Evolutionary conservation across 805 yeast genomes (phyloP), one percentile per base, ranked within the genome.

Genomic region (Candida succiphila): DNA sequence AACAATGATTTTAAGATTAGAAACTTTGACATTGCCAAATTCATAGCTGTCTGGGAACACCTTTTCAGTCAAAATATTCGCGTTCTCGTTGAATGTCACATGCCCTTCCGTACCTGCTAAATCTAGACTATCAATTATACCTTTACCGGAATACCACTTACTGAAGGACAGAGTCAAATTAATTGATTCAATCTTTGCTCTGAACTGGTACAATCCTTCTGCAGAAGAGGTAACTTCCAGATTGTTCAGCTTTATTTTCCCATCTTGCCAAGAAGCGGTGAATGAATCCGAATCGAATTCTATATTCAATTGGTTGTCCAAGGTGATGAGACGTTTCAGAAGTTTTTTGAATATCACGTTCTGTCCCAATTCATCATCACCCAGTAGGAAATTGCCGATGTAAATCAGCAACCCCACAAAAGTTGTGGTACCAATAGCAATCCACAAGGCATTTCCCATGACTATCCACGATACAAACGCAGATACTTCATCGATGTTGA

Each of bases 401-500:
- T 71, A 69, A 46, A 72, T 58, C 6, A 65, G 39, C 22, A 63
- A 56, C 25, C 75, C 64, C 7, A 64, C 65, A 45, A 72, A 72
- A 1, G 78, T 72, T 7, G 79, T 72, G 3, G 79, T 72, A 4
- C 78, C 78, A 35, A 72, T 52, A 12, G 70, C 47, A 14, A 72
- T 56, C 76, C 76, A 72, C 25, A 72, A 47, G 16, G 70, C 52
- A 43, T 72, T 67, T 1, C 78, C 78, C 75, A 72, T 68, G 21
- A 72, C 60, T 10, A 70, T 49, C 75, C 75, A 72, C 4, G 77
- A 70, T 8, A 67, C 56, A 43, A 72, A 67, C 1, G 79, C 77
- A 2, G 72, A 66, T 14, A 69, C 48, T 37, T 71, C 76, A 43
- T 70, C 75, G 13, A 63, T 44, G 21, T 70, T 60, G 37, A 68